Conservation (phyloP, 2,329 filamentous ascomycete species). For the Alternaria novae-zelandiae region DNA sequence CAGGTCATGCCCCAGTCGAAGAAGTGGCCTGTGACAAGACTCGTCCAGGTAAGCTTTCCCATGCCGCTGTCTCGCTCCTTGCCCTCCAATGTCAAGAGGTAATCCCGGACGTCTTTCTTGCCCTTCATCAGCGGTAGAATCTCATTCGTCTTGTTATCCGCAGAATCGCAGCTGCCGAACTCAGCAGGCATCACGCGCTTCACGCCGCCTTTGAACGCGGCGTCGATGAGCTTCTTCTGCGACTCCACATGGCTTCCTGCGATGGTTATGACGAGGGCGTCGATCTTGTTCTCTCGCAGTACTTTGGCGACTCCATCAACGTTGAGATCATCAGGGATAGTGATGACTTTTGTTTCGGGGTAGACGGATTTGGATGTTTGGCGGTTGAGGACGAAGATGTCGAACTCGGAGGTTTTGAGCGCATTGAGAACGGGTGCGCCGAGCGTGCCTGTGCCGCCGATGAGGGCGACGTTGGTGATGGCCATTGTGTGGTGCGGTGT, state of each 20-base stretch:
- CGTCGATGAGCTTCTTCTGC: slow-evolving; percentile 63
- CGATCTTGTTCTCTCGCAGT: slow-evolving; percentile 53
- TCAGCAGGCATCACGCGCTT: slow-evolving; percentile 68
- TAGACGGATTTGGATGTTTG: slow-evolving; percentile 45
- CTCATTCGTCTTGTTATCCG: slow-evolving; percentile 47
- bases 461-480: slow-evolving; percentile 49
- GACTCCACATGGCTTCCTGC: slow-evolving; percentile 54
- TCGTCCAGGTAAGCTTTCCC: slow-evolving; percentile 64
- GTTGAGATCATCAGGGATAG: slow-evolving; percentile 46
- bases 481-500: slow-evolving; percentile 10
- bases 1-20: slow-evolving; percentile 64
- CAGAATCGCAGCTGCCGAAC: slow-evolving; percentile 57
- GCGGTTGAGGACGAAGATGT: slow-evolving; percentile 43
- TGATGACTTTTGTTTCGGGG: slow-evolving; percentile 53
- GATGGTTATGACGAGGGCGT: slow-evolving; percentile 59
- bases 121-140: slow-evolving; percentile 60
- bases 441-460: slow-evolving; percentile 49
- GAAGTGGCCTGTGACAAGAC: slow-evolving; percentile 64
- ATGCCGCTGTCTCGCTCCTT: slow-evolving; percentile 44
- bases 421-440: slow-evolving; percentile 43
- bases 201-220: slow-evolving; percentile 64
- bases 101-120: slow-evolving; percentile 54
- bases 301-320: slow-evolving; percentile 44
- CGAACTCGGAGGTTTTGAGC: slow-evolving; percentile 41
- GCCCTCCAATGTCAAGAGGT: slow-evolving; percentile 58